Evolutionary conservation across 495 filamentous ascomycete species (phyloP).

Genomic region (Thozetella sp.): DNA sequence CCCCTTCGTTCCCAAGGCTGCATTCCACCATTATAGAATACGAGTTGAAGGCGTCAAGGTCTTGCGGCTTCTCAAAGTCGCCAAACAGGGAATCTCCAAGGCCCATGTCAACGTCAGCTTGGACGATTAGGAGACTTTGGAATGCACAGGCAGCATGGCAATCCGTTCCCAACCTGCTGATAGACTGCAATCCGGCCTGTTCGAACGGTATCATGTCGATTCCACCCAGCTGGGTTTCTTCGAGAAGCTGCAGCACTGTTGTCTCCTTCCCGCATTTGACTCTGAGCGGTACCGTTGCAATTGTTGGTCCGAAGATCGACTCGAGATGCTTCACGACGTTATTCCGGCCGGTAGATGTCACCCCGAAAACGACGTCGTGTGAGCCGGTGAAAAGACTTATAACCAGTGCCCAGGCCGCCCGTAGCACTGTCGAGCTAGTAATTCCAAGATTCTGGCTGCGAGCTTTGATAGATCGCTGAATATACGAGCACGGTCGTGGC

Average conservation of each 20-base stretch:
- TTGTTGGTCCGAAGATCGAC: neutral
- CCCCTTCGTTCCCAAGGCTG: neutral
- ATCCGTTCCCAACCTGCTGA: neutral
- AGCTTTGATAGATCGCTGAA: neutral
- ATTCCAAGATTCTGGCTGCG: neutral
- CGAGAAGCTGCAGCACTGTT: neutral
- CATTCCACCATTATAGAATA: neutral
- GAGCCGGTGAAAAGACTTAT: neutral
- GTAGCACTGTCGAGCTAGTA: neutral
- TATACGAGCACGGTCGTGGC: neutral
- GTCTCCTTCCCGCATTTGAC: neutral
- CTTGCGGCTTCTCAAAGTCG: neutral
- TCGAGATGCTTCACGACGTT: neutral
- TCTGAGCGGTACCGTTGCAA: neutral
- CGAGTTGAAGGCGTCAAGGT: neutral
- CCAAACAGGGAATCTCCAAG: neutral
- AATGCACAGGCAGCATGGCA: slow-evolving; percentile 2
- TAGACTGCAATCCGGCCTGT: neutral
- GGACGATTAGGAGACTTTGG: slow-evolving; percentile 5
- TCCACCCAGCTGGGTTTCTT: slow-evolving; percentile 21
- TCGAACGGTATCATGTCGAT: neutral
- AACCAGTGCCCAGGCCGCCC: neutral
- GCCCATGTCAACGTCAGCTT: neutral
- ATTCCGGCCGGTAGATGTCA: neutral
- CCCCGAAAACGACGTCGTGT: neutral